Evolutionary conservation across 768 basidiomycete species (phyloP).

Genomic region (Phlegmacium glaucopus): DNA sequence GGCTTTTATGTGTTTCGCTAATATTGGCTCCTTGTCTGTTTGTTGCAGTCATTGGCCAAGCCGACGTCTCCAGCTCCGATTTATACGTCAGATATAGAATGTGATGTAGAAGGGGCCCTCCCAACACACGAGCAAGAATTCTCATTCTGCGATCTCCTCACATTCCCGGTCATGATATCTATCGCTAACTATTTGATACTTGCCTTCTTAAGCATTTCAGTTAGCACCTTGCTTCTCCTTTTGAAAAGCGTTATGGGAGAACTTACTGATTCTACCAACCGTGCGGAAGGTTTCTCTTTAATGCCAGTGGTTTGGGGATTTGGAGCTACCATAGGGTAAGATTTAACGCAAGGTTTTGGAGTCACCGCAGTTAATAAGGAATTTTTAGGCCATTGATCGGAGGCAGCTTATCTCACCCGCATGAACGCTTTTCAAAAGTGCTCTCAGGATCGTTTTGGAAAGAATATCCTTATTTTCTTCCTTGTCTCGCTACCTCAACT

Average conservation of each 20-base stretch:
- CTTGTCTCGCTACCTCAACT: slow-evolving; percentile 44
- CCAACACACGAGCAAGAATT: slow-evolving; percentile 17
- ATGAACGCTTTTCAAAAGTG: slow-evolving; percentile 58
- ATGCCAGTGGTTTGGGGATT: slow-evolving; percentile 42
- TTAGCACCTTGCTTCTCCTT: slow-evolving; percentile 51
- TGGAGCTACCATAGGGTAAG: slow-evolving; percentile 41
- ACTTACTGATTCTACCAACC: slow-evolving; percentile 59
- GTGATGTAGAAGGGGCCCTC: not conserved
- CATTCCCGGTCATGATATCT: slow-evolving; percentile 55
- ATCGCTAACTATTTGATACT: slow-evolving; percentile 61
- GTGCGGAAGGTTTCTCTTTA: slow-evolving; percentile 36
- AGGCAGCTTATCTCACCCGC: slow-evolving; percentile 61
- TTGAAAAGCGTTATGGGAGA: slow-evolving; percentile 73
- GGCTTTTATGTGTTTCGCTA: not conserved
- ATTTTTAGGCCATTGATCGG: slow-evolving; percentile 66
- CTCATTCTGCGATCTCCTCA: slow-evolving; percentile 33
- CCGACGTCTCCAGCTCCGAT: no score
- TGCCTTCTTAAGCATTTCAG: slow-evolving; percentile 53
- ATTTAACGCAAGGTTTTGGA: slow-evolving; percentile 15
- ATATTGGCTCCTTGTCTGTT: slow-evolving; percentile 4
- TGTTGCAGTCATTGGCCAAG: no score
- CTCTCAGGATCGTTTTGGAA: slow-evolving; percentile 59
- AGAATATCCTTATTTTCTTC: slow-evolving; percentile 73
- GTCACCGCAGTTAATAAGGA: slow-evolving; percentile 4
- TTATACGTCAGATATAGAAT: not conserved